These are phyloP conservation scores for Lactarius sanguifluus DNA, from an alignment of 768 basidiomycete species.

Conservation along the genomic window DNA sequence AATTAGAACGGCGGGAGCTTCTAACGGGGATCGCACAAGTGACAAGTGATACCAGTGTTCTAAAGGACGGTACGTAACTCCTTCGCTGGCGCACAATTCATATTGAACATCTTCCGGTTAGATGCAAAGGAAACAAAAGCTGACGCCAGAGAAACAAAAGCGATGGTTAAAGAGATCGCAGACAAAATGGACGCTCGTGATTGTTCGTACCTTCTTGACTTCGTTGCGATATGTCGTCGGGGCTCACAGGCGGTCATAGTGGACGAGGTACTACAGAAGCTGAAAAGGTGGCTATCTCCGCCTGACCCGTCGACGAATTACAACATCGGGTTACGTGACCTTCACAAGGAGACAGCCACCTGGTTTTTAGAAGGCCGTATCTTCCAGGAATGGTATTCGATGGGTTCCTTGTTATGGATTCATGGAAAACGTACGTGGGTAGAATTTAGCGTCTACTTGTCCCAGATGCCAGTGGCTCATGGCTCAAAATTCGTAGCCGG, in stretches of 20 bases:
- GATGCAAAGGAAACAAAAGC: not conserved
- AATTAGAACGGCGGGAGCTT: not conserved
- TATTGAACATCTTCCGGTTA: not conserved
- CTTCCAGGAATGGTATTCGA: not conserved
- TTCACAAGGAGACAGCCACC: not conserved
- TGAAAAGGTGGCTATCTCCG: not conserved
- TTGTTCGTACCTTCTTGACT: not conserved
- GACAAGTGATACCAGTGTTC: not conserved
- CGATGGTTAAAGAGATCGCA: not conserved
- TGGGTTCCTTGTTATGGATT: not conserved
- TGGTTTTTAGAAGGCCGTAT: not conserved
- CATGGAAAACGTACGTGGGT: not conserved
- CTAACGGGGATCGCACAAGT: not conserved
- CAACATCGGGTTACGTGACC: not conserved
- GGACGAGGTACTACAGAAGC: not conserved
- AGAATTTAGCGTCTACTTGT: not conserved
- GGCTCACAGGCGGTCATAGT: not conserved
- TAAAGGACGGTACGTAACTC: not conserved
- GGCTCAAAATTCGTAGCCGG: not conserved
- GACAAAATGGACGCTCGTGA: not conserved
- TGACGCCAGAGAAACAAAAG: not conserved
- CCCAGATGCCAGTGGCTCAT: not conserved
- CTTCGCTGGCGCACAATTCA: not conserved
- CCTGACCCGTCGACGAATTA: not conserved
- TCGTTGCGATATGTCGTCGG: not conserved